Conservation (phyloP, 495 filamentous ascomycete genomes). For the Lentithecium fluviatile region DNA sequence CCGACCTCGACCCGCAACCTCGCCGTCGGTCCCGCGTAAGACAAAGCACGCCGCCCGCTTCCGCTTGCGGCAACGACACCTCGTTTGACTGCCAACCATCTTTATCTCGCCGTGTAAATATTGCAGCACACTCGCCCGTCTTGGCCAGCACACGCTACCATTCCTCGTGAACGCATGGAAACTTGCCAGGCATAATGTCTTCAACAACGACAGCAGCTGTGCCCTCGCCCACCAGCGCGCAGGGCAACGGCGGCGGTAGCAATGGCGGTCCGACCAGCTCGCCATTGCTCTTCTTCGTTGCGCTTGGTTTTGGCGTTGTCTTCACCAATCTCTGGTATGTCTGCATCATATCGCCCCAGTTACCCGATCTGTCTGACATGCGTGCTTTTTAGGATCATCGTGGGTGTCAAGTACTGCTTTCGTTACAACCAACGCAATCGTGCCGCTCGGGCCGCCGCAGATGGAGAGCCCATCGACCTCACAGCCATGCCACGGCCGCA, state of each 20-base stretch:
- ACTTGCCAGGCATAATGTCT: constrained; percentile 23
- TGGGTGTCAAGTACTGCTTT: constrained; percentile 99
- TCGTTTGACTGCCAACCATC: background rate
- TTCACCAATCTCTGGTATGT: constrained; percentile 97
- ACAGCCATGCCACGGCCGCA: constrained; percentile 73
- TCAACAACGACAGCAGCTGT: constrained; percentile 3
- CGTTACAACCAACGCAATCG: constrained; percentile 95
- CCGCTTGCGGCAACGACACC: constrained; percentile 1
- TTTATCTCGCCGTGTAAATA: constrained; percentile 2
- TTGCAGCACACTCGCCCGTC: constrained; percentile 7
- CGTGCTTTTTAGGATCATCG: constrained; percentile 76
- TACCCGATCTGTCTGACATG: constrained; percentile 13
- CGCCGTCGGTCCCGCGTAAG: constrained; percentile 8
- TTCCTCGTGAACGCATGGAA: constrained; percentile 20
- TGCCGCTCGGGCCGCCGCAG: constrained; percentile 67
- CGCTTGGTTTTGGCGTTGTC: constrained; percentile 94
- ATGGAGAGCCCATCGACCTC: constrained; percentile 84
- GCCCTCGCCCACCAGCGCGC: constrained; percentile 6
- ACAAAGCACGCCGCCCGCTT: constrained; percentile 23
- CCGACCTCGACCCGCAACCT: background rate
- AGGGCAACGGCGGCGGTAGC: constrained; percentile 2
- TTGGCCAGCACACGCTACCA: background rate
- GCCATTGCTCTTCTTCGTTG: constrained; percentile 93
- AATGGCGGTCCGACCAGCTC: constrained; percentile 67
- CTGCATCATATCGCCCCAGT: background rate